phyloP scores from a whole-genome alignment of 169 alveolate genomes.

The Babesia microti region DNA sequence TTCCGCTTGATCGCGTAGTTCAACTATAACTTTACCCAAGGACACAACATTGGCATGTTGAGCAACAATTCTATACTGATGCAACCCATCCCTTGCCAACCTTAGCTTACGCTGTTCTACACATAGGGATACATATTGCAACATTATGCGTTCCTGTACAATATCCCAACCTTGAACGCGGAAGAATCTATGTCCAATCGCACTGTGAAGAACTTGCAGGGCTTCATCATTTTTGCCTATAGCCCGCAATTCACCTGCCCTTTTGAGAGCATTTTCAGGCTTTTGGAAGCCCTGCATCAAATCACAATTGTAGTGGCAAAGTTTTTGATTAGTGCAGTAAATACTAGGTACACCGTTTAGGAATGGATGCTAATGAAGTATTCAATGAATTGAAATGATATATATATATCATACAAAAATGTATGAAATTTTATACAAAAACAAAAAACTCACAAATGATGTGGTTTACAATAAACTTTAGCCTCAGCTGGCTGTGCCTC shows the following conservation, averaged over 20 bases:
- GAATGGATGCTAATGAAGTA: too few relatives aligned
- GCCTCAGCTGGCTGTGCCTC: too few relatives aligned
- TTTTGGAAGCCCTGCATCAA: conserved; percentile 72
- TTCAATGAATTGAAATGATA: too few relatives aligned
- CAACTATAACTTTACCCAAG: conserved; percentile 77
- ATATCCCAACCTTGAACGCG: conserved; percentile 82
- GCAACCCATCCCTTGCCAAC: conserved; percentile 80
- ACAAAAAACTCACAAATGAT: too few relatives aligned
- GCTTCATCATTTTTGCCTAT: conserved; percentile 83
- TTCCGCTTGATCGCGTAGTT: conserved; percentile 76
- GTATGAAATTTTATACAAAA: too few relatives aligned
- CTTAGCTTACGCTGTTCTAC: conserved; percentile 74
- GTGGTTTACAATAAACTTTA: too few relatives aligned
- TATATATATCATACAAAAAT: too few relatives aligned
- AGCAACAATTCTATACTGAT: conserved; percentile 74
- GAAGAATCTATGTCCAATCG: conserved; percentile 72
- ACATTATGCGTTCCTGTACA: conserved; percentile 78
- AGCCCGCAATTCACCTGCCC: conserved; percentile 78
- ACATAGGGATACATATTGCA: conserved; percentile 74
- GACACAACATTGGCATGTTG: conserved; percentile 81
- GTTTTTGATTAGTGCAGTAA: too few relatives aligned
- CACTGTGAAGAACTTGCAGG: conserved; percentile 70
- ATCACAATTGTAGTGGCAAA: too few relatives aligned
- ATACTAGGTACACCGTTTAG: too few relatives aligned
- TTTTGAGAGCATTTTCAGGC: conserved; percentile 81